These are phyloP conservation scores for Parsonsia alboflavescens DNA, from an alignment of 257 asterid species.

Conservation along the genomic window DNA sequence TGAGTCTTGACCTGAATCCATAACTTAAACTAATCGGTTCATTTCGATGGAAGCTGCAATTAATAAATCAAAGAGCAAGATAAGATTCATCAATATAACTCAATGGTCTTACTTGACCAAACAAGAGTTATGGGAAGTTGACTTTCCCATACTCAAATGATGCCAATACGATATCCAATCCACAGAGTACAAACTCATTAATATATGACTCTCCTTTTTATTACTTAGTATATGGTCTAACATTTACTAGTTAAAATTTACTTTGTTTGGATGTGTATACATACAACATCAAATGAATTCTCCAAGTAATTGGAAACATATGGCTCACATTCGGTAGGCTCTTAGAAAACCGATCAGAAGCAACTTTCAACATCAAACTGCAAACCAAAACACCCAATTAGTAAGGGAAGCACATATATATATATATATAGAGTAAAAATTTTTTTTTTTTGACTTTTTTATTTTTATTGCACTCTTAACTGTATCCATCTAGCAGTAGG, in stretches of 20 bases:
- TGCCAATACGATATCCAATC: background rate
- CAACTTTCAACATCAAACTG: conserved; percentile 99
- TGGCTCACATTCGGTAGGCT: conserved; percentile 93
- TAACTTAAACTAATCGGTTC: conserved; percentile 97
- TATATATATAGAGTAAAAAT: too few species aligned
- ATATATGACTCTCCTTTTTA: background rate
- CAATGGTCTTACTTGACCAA: conserved; percentile 28
- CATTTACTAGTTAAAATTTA: background rate
- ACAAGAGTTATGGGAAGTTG: conserved; percentile 15
- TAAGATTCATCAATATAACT: conserved; percentile 26
- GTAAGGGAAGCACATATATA: too few species aligned
- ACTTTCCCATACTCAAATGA: conserved; percentile 10
- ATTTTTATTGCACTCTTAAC: background rate
- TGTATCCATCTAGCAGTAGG: conserved; percentile 19
- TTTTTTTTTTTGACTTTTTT: too few species aligned
- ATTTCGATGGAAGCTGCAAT: conserved; percentile 89
- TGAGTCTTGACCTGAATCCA: conserved; percentile 75
- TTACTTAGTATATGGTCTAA: background rate
- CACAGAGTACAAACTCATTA: background rate
- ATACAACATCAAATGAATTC: conserved; percentile 99
- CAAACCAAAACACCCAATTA: too few species aligned
- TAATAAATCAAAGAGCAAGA: conserved; percentile 19
- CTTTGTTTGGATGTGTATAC: conserved; percentile 21
- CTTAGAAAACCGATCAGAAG: conserved; percentile 99
- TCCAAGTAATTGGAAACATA: conserved; percentile 98